These are phyloP conservation scores for Microdochium nivale DNA, from an alignment of 2,329 filamentous ascomycete species.

Conservation along the genomic window DNA sequence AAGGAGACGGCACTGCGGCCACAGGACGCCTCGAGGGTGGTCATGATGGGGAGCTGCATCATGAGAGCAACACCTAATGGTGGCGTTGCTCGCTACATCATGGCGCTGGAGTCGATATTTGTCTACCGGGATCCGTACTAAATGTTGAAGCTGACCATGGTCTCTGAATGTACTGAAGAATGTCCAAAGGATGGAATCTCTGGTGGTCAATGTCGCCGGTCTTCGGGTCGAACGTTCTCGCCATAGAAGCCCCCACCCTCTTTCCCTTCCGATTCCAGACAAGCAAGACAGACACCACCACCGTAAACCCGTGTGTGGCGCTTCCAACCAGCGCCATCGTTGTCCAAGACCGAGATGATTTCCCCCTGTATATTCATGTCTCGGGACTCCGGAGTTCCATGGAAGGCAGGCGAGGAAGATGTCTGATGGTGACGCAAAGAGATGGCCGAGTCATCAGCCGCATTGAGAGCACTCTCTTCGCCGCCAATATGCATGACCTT, in stretches of 20 bases:
- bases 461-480: constrained; percentile 7
- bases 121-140: too few relatives aligned
- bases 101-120: too few relatives aligned
- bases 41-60: too few relatives aligned
- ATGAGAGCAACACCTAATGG: too few relatives aligned
- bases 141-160: too few relatives aligned
- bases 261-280: constrained; percentile 36
- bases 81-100: too few relatives aligned
- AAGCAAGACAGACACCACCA: constrained; percentile 48
- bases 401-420: constrained; percentile 24
- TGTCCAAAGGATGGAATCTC: too few relatives aligned
- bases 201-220: constrained; percentile 14
- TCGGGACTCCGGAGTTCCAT: background rate
- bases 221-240: constrained; percentile 41
- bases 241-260: constrained; percentile 43
- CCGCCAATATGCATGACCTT: constrained; percentile 26
- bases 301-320: constrained; percentile 52
- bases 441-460: constrained; percentile 4
- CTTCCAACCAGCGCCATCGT: constrained; percentile 41
- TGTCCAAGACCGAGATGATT: constrained; percentile 38
- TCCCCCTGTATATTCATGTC: constrained; percentile 39
- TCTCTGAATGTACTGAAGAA: too few relatives aligned
- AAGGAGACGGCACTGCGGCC: too few relatives aligned
- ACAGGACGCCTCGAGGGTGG: too few relatives aligned
- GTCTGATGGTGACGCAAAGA: background rate